Percentiles rank a stretch among this genome's conserved stretches.
These are phyloP conservation scores for Erodium texanum DNA, from an alignment of 441 rosid genomes.

Conservation along the genomic window DNA sequence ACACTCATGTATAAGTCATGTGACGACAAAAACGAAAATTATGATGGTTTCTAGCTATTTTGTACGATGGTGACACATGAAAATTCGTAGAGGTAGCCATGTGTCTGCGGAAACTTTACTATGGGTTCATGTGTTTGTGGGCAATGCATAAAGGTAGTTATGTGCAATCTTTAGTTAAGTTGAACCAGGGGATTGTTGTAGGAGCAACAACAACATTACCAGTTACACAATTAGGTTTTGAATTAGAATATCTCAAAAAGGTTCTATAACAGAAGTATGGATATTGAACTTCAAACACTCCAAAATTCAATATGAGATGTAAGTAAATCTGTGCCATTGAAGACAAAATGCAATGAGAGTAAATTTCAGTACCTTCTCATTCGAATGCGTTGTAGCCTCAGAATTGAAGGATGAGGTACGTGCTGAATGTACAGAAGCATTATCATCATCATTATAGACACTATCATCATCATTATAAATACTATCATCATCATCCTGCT, in stretches of 20 bases:
- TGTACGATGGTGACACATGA: too few relatives aligned
- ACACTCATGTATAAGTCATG: too few relatives aligned
- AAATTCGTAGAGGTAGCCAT: too few relatives aligned
- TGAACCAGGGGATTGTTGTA: background rate
- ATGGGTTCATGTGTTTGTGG: too few relatives aligned
- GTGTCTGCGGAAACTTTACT: too few relatives aligned
- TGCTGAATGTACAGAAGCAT: slow-evolving; percentile 47
- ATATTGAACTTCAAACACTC: background rate
- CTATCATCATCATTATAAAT: slow-evolving; percentile 36
- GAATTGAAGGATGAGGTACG: slow-evolving; percentile 32
- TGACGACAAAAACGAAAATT: too few relatives aligned
- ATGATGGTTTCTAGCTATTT: too few relatives aligned
- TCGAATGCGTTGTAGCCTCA: slow-evolving; percentile 30
- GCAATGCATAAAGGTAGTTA: too few relatives aligned
- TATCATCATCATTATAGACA: slow-evolving; percentile 66
- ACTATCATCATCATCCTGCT: too few relatives aligned
- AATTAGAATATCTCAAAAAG: background rate
- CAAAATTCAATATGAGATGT: background rate
- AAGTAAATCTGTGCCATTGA: background rate
- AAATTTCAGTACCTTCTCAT: slow-evolving; percentile 35
- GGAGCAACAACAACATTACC: background rate
- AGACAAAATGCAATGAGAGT: background rate
- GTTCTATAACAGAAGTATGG: background rate
- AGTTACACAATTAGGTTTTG: background rate
- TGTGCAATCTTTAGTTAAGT: background rate